These are phyloP conservation scores for Nidularia pulvinata DNA, from an alignment of 768 basidiomycete genomes.

Conservation along the genomic window DNA sequence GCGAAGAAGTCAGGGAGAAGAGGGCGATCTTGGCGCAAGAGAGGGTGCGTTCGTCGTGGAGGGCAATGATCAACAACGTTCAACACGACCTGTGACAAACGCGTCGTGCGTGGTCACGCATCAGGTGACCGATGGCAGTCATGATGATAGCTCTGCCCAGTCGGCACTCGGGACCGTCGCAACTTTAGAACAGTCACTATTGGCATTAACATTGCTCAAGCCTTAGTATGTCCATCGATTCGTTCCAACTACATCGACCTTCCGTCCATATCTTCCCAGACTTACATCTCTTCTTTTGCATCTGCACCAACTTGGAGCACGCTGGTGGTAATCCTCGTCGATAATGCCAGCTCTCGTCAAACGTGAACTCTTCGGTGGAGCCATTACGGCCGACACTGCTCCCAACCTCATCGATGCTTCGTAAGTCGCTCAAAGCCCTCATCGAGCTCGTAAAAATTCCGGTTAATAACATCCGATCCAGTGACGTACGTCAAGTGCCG, in stretches of 20 bases:
- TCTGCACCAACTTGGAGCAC: too few relatives aligned
- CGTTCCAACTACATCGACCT: too few relatives aligned
- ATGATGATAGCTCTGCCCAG: too few relatives aligned
- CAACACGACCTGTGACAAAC: conserved; percentile 17
- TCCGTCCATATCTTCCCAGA: too few relatives aligned
- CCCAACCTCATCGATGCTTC: conserved; percentile 75
- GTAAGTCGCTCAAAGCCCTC: conserved; percentile 45
- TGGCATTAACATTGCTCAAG: too few relatives aligned
- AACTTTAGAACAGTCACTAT: too few relatives aligned
- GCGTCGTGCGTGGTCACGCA: conserved; percentile 20
- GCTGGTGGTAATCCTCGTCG: too few relatives aligned
- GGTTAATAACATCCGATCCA: conserved; percentile 14
- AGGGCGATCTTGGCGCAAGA: background rate
- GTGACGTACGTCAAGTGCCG: conserved; percentile 78
- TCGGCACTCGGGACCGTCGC: too few relatives aligned
- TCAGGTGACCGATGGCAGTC: background rate
- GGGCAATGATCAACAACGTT: conserved; percentile 6
- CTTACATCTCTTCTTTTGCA: too few relatives aligned
- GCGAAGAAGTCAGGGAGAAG: background rate
- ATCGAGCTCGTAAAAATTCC: conserved; percentile 1
- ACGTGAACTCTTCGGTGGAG: conserved; percentile 82
- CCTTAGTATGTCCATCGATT: too few relatives aligned
- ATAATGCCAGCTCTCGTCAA: too few relatives aligned
- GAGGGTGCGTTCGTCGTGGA: background rate
- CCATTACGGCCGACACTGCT: conserved; percentile 66